Conservation (phyloP, 495 filamentous ascomycete species). For the Chlorociboria aeruginascens region DNA sequence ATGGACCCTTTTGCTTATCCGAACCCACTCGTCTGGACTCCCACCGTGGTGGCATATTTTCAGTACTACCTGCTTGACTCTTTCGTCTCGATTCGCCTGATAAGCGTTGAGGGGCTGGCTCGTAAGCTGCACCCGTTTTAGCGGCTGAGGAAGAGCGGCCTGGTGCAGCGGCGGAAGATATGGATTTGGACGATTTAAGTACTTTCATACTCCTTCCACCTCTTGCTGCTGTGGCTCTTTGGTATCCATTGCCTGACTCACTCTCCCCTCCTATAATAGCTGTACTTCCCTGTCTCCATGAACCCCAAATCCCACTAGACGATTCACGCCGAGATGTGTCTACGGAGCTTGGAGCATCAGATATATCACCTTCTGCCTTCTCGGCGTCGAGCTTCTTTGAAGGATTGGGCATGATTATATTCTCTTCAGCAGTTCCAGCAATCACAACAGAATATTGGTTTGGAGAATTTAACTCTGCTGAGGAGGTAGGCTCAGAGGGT, state of each 20-base stretch:
- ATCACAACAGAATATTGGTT: slow-evolving; percentile 19
- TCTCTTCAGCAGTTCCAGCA: slow-evolving; percentile 22
- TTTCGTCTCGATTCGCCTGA: slow-evolving; percentile 20
- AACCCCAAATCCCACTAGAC: slow-evolving; percentile 44
- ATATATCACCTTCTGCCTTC: slow-evolving; percentile 21
- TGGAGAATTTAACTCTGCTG: slow-evolving; percentile 1
- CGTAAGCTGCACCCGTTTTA: slow-evolving; percentile 34
- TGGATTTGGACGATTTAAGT: slow-evolving; percentile 51
- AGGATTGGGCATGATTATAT: slow-evolving; percentile 21
- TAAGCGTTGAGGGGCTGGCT: slow-evolving; percentile 24
- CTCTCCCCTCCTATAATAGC: slow-evolving; percentile 10
- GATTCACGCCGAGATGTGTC: slow-evolving; percentile 31
- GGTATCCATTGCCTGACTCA: slow-evolving; percentile 37
- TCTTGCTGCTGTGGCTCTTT: slow-evolving; percentile 30
- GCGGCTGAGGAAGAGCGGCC: slow-evolving; percentile 13
- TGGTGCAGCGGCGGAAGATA: slow-evolving; percentile 23
- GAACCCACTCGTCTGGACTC: slow-evolving; percentile 18
- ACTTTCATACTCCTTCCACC: slow-evolving; percentile 63
- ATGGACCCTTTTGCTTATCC: slow-evolving; percentile 28
- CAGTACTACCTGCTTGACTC: slow-evolving; percentile 18
- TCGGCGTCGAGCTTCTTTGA: slow-evolving; percentile 23
- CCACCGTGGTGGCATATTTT: slow-evolving; percentile 19
- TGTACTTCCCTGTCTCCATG: slow-evolving; percentile 53
- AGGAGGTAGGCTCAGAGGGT: slow-evolving; percentile 2
- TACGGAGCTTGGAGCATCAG: slow-evolving; percentile 16